Evolutionary conservation across 1,284 basidiomycete genomes (phyloP).

Genomic region (Trametes polyzona): DNA sequence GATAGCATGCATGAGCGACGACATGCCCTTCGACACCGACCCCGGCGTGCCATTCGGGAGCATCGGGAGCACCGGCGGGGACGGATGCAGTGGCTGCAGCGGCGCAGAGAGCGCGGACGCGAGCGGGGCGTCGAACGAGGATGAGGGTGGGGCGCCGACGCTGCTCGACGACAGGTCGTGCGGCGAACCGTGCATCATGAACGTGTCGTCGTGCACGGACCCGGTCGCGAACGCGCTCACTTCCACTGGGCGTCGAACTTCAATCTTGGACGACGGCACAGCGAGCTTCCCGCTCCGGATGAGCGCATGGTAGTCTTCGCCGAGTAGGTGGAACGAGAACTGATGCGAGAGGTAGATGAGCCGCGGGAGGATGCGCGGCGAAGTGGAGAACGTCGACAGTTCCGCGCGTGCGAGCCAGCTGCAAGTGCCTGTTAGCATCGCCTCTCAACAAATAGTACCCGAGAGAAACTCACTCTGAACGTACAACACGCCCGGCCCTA

Average conservation of each 20-base stretch:
- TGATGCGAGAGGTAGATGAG: slow-evolving; percentile 83
- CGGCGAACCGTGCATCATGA: slow-evolving; percentile 37
- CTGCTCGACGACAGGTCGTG: slow-evolving; percentile 40
- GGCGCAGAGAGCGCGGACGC: slow-evolving; percentile 71
- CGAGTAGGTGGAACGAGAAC: slow-evolving; percentile 75
- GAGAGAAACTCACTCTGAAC: slow-evolving; percentile 31
- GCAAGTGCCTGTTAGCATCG: neutral
- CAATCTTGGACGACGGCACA: slow-evolving; percentile 61
- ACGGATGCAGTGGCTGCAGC: slow-evolving; percentile 55
- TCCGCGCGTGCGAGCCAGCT: slow-evolving; percentile 80
- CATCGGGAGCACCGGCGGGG: slow-evolving; percentile 67
- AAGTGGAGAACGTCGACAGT: slow-evolving; percentile 70
- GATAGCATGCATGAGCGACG: slow-evolving; percentile 55
- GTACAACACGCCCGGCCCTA: slow-evolving; percentile 13
- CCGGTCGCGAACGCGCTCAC: slow-evolving; percentile 53
- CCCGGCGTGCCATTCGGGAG: slow-evolving; percentile 71
- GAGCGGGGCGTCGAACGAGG: slow-evolving; percentile 79
- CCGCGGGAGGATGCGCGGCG: slow-evolving; percentile 63
- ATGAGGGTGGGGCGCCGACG: slow-evolving; percentile 34
- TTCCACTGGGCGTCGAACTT: slow-evolving; percentile 74
- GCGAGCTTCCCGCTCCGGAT: slow-evolving; percentile 70
- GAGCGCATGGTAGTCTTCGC: slow-evolving; percentile 80
- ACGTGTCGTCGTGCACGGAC: slow-evolving; percentile 67
- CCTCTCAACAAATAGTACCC: neutral
- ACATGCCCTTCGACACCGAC: slow-evolving; percentile 41